These are phyloP conservation scores for Priceomyces medius DNA, from an alignment of 805 yeast species.

Conservation along the genomic window DNA sequence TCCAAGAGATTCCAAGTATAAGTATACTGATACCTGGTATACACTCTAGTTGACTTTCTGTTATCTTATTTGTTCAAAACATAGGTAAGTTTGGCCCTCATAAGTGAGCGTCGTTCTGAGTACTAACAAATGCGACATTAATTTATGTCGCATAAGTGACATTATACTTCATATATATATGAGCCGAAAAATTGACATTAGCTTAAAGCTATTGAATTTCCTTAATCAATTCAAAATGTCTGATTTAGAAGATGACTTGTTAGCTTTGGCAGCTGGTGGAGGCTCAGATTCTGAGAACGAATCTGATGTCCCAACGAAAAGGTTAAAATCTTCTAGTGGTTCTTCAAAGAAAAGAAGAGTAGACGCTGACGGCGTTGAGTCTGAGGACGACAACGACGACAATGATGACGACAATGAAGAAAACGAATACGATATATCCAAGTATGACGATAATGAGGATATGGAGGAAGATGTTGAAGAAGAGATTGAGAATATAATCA, in stretches of 20 bases:
- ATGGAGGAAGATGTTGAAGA: conserved; percentile 31
- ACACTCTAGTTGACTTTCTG: too few relatives aligned
- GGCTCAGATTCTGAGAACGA: conserved; percentile 24
- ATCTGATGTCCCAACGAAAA: conserved; percentile 10
- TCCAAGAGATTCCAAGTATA: too few relatives aligned
- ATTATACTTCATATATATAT: neutral
- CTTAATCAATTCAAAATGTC: conserved; percentile 50
- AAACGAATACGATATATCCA: conserved; percentile 38
- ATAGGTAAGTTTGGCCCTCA: too few relatives aligned
- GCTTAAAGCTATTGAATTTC: neutral
- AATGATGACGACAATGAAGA: conserved; percentile 34
- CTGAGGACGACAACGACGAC: conserved; percentile 25
- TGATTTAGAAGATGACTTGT: conserved; percentile 88
- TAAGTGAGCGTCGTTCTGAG: too few relatives aligned
- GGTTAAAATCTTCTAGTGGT: conserved; percentile 18
- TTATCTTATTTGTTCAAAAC: too few relatives aligned
- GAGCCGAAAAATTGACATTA: neutral
- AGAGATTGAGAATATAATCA: conserved; percentile 41
- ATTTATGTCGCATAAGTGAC: neutral
- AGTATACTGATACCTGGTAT: too few relatives aligned
- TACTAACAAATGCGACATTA: neutral
- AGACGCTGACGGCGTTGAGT: conserved; percentile 5
- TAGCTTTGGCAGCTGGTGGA: conserved; percentile 81
- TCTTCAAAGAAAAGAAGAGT: conserved; percentile 32
- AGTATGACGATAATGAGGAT: conserved; percentile 19